These are phyloP conservation scores for Coemansia sp. DNA, from an alignment of 192 early-diverging fungal species.

Conservation along the genomic window DNA sequence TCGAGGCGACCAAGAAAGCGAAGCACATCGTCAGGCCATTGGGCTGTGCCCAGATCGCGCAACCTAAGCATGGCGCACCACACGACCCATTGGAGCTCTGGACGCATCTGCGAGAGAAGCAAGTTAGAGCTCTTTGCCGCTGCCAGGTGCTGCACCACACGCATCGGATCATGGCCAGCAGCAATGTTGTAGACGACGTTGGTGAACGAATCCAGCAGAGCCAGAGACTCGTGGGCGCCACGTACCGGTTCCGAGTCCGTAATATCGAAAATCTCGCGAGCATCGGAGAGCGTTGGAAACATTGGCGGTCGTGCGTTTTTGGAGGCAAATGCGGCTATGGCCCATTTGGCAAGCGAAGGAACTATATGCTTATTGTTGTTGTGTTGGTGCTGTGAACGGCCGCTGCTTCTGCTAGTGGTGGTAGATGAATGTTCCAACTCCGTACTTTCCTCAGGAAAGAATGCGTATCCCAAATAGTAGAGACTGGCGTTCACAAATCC, in stretches of 20 bases:
- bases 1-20: slow-evolving; percentile 39
- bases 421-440: not conserved
- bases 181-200: slow-evolving; percentile 24
- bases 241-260: slow-evolving; percentile 27
- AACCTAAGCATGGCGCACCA: slow-evolving; percentile 5
- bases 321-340: slow-evolving; percentile 1
- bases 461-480: slow-evolving; percentile 5
- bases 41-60: slow-evolving; percentile 9
- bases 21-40: slow-evolving; percentile 34
- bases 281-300: slow-evolving; percentile 29
- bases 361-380: slow-evolving; percentile 4
- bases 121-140: not conserved
- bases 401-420: not conserved
- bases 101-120: slow-evolving; percentile 22
- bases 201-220: slow-evolving; percentile 14
- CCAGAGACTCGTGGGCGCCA: slow-evolving; percentile 14
- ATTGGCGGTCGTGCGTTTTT: not conserved
- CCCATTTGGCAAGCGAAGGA: slow-evolving; percentile 36
- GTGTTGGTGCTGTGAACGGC: slow-evolving; percentile 4
- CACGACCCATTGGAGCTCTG: slow-evolving; percentile 39
- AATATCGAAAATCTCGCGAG: slow-evolving; percentile 30
- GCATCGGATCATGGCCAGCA: slow-evolving; percentile 4
- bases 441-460: not conserved
- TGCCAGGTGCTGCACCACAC: slow-evolving; percentile 20
- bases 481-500: not conserved